Base-by-base conservation (phyloP, 768 basidiomycete species). In the Agrocybe chaxingu region DNA sequence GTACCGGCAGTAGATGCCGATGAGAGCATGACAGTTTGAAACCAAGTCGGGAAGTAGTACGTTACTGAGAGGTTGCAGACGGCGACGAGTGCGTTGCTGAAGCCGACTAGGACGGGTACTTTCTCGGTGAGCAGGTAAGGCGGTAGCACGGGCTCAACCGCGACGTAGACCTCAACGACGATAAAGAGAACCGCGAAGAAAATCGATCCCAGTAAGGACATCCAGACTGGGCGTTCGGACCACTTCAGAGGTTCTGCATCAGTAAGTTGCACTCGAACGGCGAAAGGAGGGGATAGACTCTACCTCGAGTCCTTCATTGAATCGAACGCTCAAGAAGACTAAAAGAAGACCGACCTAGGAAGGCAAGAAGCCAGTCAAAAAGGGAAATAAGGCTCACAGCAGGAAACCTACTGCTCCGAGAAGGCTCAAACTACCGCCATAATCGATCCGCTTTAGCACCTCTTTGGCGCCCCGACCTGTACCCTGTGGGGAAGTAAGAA, bases 41-140 rank as follows among this genome's bases (percentile, higher is more conserved):
- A 92, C 85, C 87, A 91, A 64, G 85, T 83, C 4, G 89, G 89
- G 66, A 80, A 87, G 66, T 85, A 90, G 65, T 87, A 92, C 63
- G 80, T 86, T 58, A 92, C 75, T 0, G 83, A 71, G 49, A 92
- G 85, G 59, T 89, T 92, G 65, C 87, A 89, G 4, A 77, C 72
- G 10, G 86, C 72, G 8, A 91, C 88, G 13, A 89, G 76, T 59
- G 88, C 85, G 58, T 89, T 89, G 60, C 81, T 87, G 46, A 69
- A 67, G 18, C 85, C 86, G 29, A 90, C 81, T 4, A 92, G 74
- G 3, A 89, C 76, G 1, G 89, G 89, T 1, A 90, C 80, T 40
- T 74, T 80, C 62, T 87, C 77, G 33, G 70, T 77, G 29, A 92
- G 67, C 8, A 92, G 68, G 55, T 67, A 75, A 0, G 87, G 84